A percentile compares a stretch with the other conserved stretches of the same genome.
Evolutionary conservation across 2,329 filamentous ascomycete genomes (phyloP).

Genomic region (Penicillium sp.): DNA sequence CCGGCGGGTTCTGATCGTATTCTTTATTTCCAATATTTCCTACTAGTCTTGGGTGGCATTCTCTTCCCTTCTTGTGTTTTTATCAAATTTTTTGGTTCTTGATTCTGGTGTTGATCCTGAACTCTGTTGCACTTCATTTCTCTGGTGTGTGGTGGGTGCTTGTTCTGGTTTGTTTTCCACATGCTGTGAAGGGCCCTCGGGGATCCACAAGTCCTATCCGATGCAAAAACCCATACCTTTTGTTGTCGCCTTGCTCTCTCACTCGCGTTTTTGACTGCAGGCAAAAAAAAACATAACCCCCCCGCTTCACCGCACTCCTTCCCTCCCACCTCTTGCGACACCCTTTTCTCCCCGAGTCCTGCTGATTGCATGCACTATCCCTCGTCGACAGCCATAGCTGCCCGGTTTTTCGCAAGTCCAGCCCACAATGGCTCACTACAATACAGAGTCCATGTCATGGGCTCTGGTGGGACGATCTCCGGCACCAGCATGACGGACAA

Average conservation of each 20-base stretch:
- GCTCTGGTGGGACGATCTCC: neutral
- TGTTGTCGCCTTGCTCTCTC: constrained; percentile 3
- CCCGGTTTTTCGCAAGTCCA: neutral
- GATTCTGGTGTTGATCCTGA: neutral
- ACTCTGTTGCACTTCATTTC: constrained; percentile 5
- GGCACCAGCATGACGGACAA: neutral
- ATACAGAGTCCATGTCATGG: neutral
- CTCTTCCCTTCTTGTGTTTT: constrained; percentile 19
- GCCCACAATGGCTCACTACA: neutral
- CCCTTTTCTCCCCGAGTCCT: neutral
- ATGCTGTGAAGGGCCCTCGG: constrained; percentile 1
- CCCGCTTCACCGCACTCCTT: constrained; percentile 6
- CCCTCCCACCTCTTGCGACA: neutral
- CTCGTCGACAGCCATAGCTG: neutral
- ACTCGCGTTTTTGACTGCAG: constrained; percentile 5
- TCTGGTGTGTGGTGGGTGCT: constrained; percentile 2
- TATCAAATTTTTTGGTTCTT: constrained; percentile 7
- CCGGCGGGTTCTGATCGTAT: constrained; percentile 31
- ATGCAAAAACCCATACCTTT: neutral
- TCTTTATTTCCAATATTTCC: constrained; percentile 20
- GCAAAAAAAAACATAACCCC: neutral
- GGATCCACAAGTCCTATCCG: constrained; percentile 6
- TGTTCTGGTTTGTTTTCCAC: constrained; percentile 8
- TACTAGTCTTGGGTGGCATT: constrained; percentile 26
- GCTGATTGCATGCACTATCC: constrained; percentile 1